phyloP scores from a whole-genome alignment of 306 rosid genomes.

The Morella rubra region DNA sequence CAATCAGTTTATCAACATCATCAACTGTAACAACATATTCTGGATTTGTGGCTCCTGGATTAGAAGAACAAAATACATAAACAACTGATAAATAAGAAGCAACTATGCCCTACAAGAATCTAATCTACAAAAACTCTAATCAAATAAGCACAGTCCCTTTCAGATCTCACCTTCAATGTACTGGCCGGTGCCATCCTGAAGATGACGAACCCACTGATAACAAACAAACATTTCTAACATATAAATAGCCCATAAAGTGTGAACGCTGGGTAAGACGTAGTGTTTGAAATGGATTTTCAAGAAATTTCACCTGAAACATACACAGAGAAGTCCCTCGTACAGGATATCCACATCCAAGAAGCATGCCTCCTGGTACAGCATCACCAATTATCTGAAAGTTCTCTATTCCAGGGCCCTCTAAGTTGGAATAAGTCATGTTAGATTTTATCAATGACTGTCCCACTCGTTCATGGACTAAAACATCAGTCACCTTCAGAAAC shows the following conservation, averaged over 20 bases:
- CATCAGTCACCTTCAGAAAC: constrained; percentile 49
- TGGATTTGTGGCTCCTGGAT: constrained; percentile 95
- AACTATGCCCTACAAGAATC: constrained; percentile 5
- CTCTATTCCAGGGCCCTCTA: constrained; percentile 84
- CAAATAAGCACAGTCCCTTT: constrained; percentile 17
- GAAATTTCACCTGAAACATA: constrained; percentile 84
- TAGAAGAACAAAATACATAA: constrained; percentile 12
- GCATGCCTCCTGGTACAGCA: constrained; percentile 77
- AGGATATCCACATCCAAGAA: constrained; percentile 95
- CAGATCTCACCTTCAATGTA: constrained; percentile 77
- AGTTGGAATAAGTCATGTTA: constrained; percentile 30
- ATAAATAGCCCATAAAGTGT: constrained; percentile 16
- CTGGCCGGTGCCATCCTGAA: constrained; percentile 92
- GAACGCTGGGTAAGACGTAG: constrained; percentile 10
- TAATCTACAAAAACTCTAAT: background rate
- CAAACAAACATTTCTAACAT: constrained; percentile 23
- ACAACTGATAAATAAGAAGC: constrained; percentile 4
- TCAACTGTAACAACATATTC: constrained; percentile 91
- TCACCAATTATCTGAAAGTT: constrained; percentile 89
- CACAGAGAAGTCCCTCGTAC: constrained; percentile 88
- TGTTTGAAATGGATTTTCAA: constrained; percentile 13
- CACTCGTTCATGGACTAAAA: constrained; percentile 10
- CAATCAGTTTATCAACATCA: constrained; percentile 86
- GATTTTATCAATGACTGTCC: constrained; percentile 12
- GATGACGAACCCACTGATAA: constrained; percentile 95